Evolutionary conservation across 768 basidiomycete genomes (phyloP), one percentile per base, ranked within the genome.

Genomic region (Amanita polypyramis): DNA sequence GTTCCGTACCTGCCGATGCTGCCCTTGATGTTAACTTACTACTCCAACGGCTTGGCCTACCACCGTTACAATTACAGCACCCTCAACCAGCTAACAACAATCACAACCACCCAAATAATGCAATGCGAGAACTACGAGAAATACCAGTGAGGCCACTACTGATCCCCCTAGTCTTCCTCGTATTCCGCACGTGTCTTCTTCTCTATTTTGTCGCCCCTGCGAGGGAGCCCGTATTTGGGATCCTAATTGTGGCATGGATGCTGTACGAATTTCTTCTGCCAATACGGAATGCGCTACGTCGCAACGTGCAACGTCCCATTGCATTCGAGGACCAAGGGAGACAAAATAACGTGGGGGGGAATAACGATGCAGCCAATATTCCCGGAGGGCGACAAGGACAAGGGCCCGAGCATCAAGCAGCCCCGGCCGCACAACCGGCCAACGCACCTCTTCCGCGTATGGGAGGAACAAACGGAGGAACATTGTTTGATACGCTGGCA

Each of bases 151-250:
- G 85, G 25, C 82, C 82, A 4, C 68, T 87, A 4, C 56, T 87
- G 35, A 70, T 76, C n/a, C 82, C 85, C 0, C 58, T 86, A 11
- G 55, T 80, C 46, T 74, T 87, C 72, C 71, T 87, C n/a, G 48
- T 76, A 5, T 69, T 87, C 56, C 80, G 85, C 45, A 84, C 80
- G 3, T 55, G 76, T 10, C 68, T 88, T 10, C 66, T 88, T 23
- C 68, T 88, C 2, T 88, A 87, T 62, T 85, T 88, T 61, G 80
- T 88, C 56, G 80, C 81, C 3, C 85, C 85, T 0, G 73, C 81
- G 5, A 72, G 81, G 54, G 83, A 84, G 47, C 85, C 85, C 4
- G 59, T 87, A 15, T 74, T 87, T 50, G 82, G 78, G 30, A 54
- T 84, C 33, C 64, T 86, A 49, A 71, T 88, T 25, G 63, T 80